Evolutionary conservation across 768 basidiomycete species (phyloP), one percentile per base, ranked within the genome.

Genomic region (Lyophyllum decastes): DNA sequence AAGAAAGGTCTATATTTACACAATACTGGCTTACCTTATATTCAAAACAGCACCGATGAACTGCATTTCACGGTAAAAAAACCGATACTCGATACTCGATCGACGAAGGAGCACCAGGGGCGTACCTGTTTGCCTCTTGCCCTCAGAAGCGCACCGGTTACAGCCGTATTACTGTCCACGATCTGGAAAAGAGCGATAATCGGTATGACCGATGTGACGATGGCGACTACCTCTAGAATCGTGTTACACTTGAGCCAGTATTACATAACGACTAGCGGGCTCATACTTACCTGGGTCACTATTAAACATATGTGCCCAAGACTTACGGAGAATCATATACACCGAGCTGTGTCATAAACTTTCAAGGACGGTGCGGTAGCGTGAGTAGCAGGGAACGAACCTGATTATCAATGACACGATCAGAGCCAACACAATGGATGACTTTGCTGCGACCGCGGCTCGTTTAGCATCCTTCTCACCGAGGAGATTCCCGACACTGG

Each of bases 121-220:
- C n/a, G n/a, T 54, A 78, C 87, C 72, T 90, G 90, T 69, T 87
- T 89, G n/a, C 95, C 95, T 33, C 84, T 76, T 0, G 94, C 89
- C 35, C 95, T 82, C 53, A 98, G 78, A 58, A 97, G 83, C 4
- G 93, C 94, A 4, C 79, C 82, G 0, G 84, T 79, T 8, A 94
- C 82, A 0, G 82, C 85, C 2, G 80, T 68, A 16, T 84, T 76
- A 1, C 87, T 92, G 64, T 98, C 96, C 53, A 94, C 87, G 4
- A 95, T 82, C 72, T 96, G 90, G 79, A 86, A 90, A n/a, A 90
- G 72, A 6, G 87, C 84, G 2, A 95, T 84, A 9, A 90, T 73
- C 0, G 92, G 90, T 11, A 94, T 68, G 57, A 94, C 86, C 0
- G 77, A 72, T 0, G 90, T 85, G 12, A 92, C 88, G 6, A 87